Base-by-base conservation (phyloP, 768 basidiomycete genomes). In the Infundibulicybe gibba region DNA sequence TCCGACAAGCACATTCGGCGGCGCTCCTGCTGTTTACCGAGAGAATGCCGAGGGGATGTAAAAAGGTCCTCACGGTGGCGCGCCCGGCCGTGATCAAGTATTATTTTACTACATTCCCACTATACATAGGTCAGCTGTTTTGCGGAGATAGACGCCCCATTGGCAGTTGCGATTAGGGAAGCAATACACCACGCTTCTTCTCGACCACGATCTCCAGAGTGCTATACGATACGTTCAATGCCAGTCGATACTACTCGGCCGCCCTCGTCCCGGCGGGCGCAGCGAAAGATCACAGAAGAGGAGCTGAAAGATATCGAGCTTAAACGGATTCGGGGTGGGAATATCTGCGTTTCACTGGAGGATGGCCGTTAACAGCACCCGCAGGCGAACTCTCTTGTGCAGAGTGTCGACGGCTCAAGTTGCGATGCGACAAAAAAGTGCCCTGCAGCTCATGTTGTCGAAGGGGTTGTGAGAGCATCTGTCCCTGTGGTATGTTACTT, bases 391-490 rank as follows among this genome's bases (percentile, higher is more conserved):
- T 77, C 17, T 76, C 76, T n/a, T 78, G 75, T 49, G 76, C 76
- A 15, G 76, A 77, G 66, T 78, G 76, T 55, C 61, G 75, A 42
- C 61, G 75, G 32, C 53, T 79, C 42, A 78, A 79, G 60, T 62
- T 79, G 31, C 68, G 70, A 40, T 79, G 77, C 54, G 75, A 78
- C 50, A 79, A 77, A 54, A 72, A 70, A 44, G 66, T 78, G 6
- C 76, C 77, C 3, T 79, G 76, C 53, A 60, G 70, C 3, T 77
- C 77, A 1, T 77, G 75, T 55, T 68, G 69, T 34, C 68, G 81
- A 37, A 68, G 81, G 58, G 80, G 80, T 10, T 82, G 81, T 60
- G 76, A 80, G 48, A 78, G 77, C 50, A 84, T 84, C 41, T 84
- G 80, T 60, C 79, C 79, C n/a, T 73, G 75, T 52, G 80, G 77